These are phyloP conservation scores for Alternaria novae-zelandiae DNA, from an alignment of 2,329 filamentous ascomycete species.

Conservation along the genomic window DNA sequence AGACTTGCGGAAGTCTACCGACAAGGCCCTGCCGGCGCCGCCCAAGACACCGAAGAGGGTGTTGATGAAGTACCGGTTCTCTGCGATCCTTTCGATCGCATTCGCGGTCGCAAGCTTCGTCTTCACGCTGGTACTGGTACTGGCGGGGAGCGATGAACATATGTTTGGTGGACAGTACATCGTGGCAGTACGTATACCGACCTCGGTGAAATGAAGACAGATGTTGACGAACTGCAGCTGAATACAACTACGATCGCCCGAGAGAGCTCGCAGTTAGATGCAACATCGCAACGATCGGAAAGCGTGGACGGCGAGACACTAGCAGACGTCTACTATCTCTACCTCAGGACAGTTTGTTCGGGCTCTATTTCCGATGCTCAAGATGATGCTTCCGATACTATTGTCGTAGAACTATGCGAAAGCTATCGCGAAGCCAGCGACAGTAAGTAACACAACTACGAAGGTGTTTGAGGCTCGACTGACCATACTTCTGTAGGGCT, in stretches of 20 bases:
- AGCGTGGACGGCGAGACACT: neutral
- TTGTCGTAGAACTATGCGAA: neutral
- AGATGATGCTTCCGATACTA: neutral
- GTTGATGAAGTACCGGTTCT: conserved; percentile 29
- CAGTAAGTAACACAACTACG: neutral
- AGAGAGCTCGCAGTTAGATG: neutral
- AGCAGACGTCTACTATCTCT: conserved; percentile 4
- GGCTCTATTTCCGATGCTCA: neutral
- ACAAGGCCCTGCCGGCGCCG: conserved; percentile 24
- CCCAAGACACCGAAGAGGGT: conserved; percentile 27
- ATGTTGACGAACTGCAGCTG: neutral
- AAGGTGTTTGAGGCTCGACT: neutral
- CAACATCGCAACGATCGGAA: neutral
- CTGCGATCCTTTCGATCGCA: conserved; percentile 20
- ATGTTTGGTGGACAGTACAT: conserved; percentile 24
- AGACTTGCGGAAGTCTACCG: conserved; percentile 26
- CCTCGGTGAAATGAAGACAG: neutral
- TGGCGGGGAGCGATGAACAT: conserved; percentile 20
- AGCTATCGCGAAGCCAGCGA: neutral
- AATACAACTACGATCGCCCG: neutral
- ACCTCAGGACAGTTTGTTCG: neutral
- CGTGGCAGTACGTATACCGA: conserved; percentile 20
- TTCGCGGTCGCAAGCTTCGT: conserved; percentile 21
- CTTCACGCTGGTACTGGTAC: conserved; percentile 22
- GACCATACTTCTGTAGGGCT: neutral